Evolutionary conservation across 1,139 yeast species (phyloP).

Genomic region (Pneumocystis sp.): DNA sequence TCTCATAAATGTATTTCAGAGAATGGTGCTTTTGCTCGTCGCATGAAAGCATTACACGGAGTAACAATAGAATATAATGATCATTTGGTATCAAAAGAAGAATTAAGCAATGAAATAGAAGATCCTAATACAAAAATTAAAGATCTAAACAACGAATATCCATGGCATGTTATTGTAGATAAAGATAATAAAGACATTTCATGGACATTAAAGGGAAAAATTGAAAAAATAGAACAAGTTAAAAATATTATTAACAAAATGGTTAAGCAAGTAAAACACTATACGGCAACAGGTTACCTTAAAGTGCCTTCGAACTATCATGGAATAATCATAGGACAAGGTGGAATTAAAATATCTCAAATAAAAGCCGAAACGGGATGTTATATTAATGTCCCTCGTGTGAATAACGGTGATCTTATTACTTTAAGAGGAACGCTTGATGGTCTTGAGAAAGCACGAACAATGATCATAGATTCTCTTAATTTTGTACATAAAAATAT

Average conservation of each 20-base stretch:
- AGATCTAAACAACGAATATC: not conserved
- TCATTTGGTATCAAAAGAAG: constrained; percentile 8
- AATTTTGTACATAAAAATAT: not conserved
- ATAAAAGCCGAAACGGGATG: constrained; percentile 48
- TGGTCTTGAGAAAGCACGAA: constrained; percentile 32
- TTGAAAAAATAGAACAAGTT: constrained; percentile 22
- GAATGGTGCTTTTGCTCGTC: constrained; percentile 45
- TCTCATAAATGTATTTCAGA: not conserved
- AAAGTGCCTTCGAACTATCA: constrained; percentile 35
- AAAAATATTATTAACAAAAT: constrained; percentile 23
- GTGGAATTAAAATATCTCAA: constrained; percentile 51
- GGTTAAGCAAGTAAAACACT: constrained; percentile 14
- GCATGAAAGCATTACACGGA: constrained; percentile 38
- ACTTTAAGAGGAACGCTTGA: constrained; percentile 26
- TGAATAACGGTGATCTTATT: constrained; percentile 24
- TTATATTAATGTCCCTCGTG: constrained; percentile 51
- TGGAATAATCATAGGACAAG: constrained; percentile 59
- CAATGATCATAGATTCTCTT: constrained; percentile 9
- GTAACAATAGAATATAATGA: constrained; percentile 55
- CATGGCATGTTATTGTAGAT: constrained; percentile 23
- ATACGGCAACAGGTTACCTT: constrained; percentile 33
- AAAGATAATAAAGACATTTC: constrained; percentile 25
- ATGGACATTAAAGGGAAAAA: constrained; percentile 18
- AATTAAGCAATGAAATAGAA: constrained; percentile 8
- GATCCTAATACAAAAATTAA: constrained; percentile 7